A percentile compares a stretch with the other conserved stretches of the same genome.
Evolutionary conservation across 2,329 filamentous ascomycete genomes (phyloP).

Genomic region (Venturia nashicola): DNA sequence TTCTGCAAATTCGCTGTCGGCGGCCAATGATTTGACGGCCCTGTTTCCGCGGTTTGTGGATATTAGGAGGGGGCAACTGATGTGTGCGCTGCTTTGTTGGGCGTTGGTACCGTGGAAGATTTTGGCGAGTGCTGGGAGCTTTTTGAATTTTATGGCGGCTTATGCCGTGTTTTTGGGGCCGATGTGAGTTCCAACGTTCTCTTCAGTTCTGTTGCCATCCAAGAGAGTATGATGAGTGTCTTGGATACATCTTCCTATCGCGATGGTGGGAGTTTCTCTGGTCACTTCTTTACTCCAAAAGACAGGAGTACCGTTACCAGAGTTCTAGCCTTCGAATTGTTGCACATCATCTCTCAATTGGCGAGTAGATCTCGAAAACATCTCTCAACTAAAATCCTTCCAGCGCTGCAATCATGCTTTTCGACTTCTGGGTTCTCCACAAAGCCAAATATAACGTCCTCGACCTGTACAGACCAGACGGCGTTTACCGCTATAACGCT

Average conservation of each 20-base stretch:
- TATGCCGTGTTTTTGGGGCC: slow-evolving; percentile 47
- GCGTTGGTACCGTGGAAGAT: slow-evolving; percentile 36
- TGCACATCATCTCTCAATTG: too few species aligned
- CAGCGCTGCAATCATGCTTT: slow-evolving; percentile 11
- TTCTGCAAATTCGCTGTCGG: slow-evolving; percentile 39
- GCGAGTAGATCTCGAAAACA: too few species aligned
- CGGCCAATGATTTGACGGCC: slow-evolving; percentile 41
- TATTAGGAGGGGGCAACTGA: slow-evolving; percentile 34
- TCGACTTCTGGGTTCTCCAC: slow-evolving; percentile 16
- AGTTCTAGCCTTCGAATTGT: too few species aligned
- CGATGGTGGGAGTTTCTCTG: slow-evolving; percentile 11
- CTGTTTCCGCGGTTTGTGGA: slow-evolving; percentile 42
- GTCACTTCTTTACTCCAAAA: slow-evolving; percentile 12
- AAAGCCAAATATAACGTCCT: slow-evolving; percentile 13
- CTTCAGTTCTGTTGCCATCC: too few species aligned
- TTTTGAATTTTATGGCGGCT: slow-evolving; percentile 51
- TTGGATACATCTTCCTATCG: not conserved
- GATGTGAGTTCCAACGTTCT: slow-evolving; percentile 20
- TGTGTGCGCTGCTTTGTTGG: slow-evolving; percentile 32
- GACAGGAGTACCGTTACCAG: slow-evolving; percentile 5
- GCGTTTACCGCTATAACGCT: slow-evolving; percentile 25
- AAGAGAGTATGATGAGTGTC: too few species aligned
- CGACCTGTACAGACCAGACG: slow-evolving; percentile 16
- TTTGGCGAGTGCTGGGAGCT: slow-evolving; percentile 27
- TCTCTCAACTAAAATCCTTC: slow-evolving; percentile 3